Evolutionary conservation across 805 yeast species (phyloP).

Genomic region (Ogataea philodendri): DNA sequence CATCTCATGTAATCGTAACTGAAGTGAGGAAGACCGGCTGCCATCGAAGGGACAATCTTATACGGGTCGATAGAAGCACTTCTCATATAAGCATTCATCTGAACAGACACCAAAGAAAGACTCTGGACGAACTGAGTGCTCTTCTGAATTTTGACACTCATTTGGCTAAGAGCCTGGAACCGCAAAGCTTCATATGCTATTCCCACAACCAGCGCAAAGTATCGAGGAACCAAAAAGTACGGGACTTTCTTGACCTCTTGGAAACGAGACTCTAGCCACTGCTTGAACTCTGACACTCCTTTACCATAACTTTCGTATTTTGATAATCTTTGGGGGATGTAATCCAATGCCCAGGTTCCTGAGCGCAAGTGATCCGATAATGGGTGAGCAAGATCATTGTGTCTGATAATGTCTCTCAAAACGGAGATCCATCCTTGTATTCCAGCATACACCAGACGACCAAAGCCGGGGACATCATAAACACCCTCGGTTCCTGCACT

Average conservation of each 20-base stretch:
- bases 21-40: constrained; percentile 97
- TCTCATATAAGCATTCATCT: constrained; percentile 75
- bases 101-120: constrained; percentile 77
- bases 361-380: constrained; percentile 73
- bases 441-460: constrained; percentile 81
- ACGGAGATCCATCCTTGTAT: constrained; percentile 88
- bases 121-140: constrained; percentile 76
- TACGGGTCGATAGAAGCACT: constrained; percentile 74
- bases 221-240: constrained; percentile 78
- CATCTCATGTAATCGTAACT: constrained; percentile 90
- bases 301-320: constrained; percentile 46
- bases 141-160: constrained; percentile 52
- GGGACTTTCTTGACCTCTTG: constrained; percentile 67
- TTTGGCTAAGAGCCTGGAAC: constrained; percentile 56
- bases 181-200: constrained; percentile 82
- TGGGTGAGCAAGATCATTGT: constrained; percentile 82
- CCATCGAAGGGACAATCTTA: constrained; percentile 66
- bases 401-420: constrained; percentile 56
- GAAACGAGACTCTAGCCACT: constrained; percentile 69
- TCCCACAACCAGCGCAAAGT: constrained; percentile 80
- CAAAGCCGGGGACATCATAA: constrained; percentile 72
- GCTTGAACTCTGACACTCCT: constrained; percentile 53
- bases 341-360: constrained; percentile 91
- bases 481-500: constrained; percentile 70
- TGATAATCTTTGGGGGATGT: constrained; percentile 57